Evolutionary conservation across 306 rosid species (phyloP).

Genomic region (Dicorynia guianensis): DNA sequence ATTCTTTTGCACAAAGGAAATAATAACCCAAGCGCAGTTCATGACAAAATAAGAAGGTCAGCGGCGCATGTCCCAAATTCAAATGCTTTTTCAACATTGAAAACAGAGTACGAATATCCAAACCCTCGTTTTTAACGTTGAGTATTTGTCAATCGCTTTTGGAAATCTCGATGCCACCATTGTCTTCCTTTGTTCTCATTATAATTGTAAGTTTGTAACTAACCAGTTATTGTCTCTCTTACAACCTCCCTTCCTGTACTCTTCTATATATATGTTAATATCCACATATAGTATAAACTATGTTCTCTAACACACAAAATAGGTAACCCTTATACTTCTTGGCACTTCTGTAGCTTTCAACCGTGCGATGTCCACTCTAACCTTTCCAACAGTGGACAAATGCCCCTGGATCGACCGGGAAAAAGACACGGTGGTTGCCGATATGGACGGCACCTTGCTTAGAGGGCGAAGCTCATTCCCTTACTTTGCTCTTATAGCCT

Average conservation of each 20-base stretch:
- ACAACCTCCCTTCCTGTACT: not conserved
- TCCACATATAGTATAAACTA: not conserved
- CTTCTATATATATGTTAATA: not conserved
- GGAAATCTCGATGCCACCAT: slow-evolving; percentile 46
- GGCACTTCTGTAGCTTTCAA: not conserved
- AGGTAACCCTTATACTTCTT: not conserved
- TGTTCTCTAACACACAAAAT: not conserved
- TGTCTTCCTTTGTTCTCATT: slow-evolving; percentile 29
- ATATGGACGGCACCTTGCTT: slow-evolving; percentile 89
- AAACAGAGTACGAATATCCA: slow-evolving; percentile 39
- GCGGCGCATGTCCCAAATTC: not conserved
- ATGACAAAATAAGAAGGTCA: slow-evolving; percentile 41
- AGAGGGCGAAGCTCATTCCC: slow-evolving; percentile 84
- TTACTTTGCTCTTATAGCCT: slow-evolving; percentile 78
- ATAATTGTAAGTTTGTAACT: slow-evolving; percentile 4
- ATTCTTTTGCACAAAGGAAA: not conserved
- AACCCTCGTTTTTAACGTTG: slow-evolving; percentile 42
- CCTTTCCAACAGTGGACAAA: slow-evolving; percentile 62
- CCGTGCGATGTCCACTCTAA: slow-evolving; percentile 13
- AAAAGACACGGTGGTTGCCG: slow-evolving; percentile 75
- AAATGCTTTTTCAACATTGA: not conserved
- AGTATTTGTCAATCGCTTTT: slow-evolving; percentile 32
- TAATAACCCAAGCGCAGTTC: not conserved
- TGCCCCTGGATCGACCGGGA: slow-evolving; percentile 71
- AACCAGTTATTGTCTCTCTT: slow-evolving; percentile 8